Evolutionary conservation across 805 yeast species (phyloP), one percentile per base, ranked within the genome.

Genomic region (Alloascoidea hylecoeti): DNA sequence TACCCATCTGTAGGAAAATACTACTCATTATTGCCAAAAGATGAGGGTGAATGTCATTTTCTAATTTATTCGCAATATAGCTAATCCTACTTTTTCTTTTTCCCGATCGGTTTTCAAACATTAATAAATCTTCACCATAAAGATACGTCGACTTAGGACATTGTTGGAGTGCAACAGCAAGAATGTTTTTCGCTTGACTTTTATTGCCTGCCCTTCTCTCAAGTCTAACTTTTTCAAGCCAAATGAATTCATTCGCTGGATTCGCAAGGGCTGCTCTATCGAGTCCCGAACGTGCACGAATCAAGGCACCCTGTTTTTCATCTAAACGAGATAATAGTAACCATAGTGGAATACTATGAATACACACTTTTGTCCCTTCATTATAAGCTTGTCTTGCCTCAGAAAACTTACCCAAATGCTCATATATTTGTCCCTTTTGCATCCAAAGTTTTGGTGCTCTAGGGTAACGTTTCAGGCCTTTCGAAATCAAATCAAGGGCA

Each of bases 61-160:
- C 59, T 0, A 94, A 81, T 6, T 64, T 64, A 40, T 68, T 71
- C 44, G 89, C 61, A 0, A 96, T 95, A 47, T 78, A 82, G 17
- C 75, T 64, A 38, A 80, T 71, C 70, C 53, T 75, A 68, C 48
- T 71, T 60, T 47, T 72, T 59, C 36, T 78, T 57, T 55, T 70
- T n/a, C n/a, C n/a, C n/a, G n/a, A n/a, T 51, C 53, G 65, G 64
- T 38, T 64, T 54, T 39, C 68, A 52, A 43, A 53, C 15, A 58
- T 44, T 38, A 47, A 51, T 12, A 89, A 62, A 38, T 72, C 64
- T 43, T 72, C 75, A 2, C 69, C 52, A 95, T 95, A 85, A 4
- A 89, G 49, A 3, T 51, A 19, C 0, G 88, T 68, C 1, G 80
- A 72, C 0, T 54, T 43, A 0, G 92, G 88, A 33, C 73, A 64